These are phyloP conservation scores for Kuraishia ogatae DNA, from an alignment of 805 yeast species.

Conservation along the genomic window DNA sequence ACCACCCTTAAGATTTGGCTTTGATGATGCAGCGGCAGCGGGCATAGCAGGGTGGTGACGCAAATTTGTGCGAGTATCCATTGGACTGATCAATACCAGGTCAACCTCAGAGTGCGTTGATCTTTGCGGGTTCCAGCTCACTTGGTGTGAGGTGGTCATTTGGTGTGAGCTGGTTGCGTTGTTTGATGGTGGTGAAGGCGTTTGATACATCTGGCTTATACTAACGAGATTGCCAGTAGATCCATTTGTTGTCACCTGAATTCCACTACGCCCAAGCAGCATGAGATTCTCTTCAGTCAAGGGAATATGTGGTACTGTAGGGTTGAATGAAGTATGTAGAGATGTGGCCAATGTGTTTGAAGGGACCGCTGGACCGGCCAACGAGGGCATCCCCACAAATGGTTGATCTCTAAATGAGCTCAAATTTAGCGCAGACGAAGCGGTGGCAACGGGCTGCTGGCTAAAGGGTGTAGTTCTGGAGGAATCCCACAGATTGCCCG, in stretches of 20 bases:
- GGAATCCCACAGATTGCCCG: not conserved
- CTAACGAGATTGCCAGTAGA: not conserved
- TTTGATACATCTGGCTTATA: not conserved
- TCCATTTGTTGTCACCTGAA: not conserved
- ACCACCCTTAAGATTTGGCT: not conserved
- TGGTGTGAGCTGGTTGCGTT: not conserved
- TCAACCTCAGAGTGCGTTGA: not conserved
- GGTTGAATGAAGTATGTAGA: not conserved
- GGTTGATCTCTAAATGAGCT: not conserved
- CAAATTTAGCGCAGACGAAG: not conserved
- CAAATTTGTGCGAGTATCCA: not conserved
- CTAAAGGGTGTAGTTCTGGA: not conserved
- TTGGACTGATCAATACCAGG: not conserved
- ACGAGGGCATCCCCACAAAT: not conserved
- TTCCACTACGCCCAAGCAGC: conserved; percentile 7
- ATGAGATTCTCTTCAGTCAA: conserved; percentile 31
- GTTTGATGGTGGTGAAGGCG: not conserved
- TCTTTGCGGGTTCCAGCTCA: not conserved
- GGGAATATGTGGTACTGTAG: conserved; percentile 5
- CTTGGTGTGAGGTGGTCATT: not conserved
- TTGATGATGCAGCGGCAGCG: conserved; percentile 6
- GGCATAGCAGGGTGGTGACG: not conserved
- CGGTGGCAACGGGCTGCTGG: not conserved
- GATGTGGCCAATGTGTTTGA: conserved; percentile 1
- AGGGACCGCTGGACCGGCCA: not conserved